Evolutionary conservation across 371 early-diverging fungal genomes (phyloP).

Genomic region (Circinella umbellata): DNA sequence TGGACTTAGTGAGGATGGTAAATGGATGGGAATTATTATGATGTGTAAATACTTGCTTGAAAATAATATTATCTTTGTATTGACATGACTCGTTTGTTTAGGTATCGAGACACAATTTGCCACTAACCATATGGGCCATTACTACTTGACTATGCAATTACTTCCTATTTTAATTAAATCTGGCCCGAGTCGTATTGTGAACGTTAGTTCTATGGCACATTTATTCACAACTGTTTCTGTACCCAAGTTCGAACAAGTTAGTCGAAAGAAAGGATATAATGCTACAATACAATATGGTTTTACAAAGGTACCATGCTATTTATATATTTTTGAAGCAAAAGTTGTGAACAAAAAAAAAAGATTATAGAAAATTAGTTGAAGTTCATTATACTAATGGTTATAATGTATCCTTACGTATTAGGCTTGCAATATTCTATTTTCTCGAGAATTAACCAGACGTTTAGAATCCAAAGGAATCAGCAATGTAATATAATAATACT

Average conservation of each 20-base stretch:
- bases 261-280: constrained; percentile 43
- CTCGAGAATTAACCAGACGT: constrained; percentile 43
- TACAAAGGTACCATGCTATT: constrained; percentile 16
- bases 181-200: constrained; percentile 61
- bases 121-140: constrained; percentile 81
- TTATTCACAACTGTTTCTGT: constrained; percentile 33
- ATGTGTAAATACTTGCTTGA: too few species aligned
- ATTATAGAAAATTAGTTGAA: too few species aligned
- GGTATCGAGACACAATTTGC: constrained; percentile 43
- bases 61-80: too few species aligned
- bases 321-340: neutral
- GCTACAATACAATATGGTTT: constrained; percentile 22
- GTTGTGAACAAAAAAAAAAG: neutral
- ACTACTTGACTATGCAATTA: constrained; percentile 66
- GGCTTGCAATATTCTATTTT: constrained; percentile 46
- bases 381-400: too few species aligned
- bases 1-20: constrained; percentile 66
- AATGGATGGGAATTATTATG: constrained; percentile 4
- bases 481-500: neutral
- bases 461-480: constrained; percentile 41
- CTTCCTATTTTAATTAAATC: constrained; percentile 63
- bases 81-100: neutral
- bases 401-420: constrained; percentile 4
- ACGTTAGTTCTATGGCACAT: constrained; percentile 55
- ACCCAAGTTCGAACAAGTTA: constrained; percentile 40